phyloP scores from a whole-genome alignment of 2,329 filamentous ascomycete genomes.

The Colletotrichum sp. region DNA sequence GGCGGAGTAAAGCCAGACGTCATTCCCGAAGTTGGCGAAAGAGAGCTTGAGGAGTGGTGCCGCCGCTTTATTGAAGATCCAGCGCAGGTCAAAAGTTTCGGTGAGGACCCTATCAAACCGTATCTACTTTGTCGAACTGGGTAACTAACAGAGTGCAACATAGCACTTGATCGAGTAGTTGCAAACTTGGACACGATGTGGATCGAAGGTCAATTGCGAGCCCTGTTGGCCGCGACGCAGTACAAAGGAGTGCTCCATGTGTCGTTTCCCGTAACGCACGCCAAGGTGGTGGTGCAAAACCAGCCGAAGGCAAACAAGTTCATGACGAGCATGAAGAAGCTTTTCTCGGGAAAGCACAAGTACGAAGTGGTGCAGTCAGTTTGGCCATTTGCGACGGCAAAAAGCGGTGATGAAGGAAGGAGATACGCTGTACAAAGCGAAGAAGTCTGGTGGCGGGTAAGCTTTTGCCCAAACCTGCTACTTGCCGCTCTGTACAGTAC shows the following conservation, averaged over 20 bases:
- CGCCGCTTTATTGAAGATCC: constrained; percentile 51
- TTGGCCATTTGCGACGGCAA: constrained; percentile 61
- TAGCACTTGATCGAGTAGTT: constrained; percentile 53
- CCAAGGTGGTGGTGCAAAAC: constrained; percentile 52
- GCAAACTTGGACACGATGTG: constrained; percentile 60
- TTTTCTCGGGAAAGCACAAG: constrained; percentile 58
- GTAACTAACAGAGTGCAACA: not conserved
- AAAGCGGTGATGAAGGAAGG: constrained; percentile 47
- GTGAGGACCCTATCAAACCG: not conserved
- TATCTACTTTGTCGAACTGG: not conserved
- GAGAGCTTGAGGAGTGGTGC: constrained; percentile 55
- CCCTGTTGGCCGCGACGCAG: constrained; percentile 51
- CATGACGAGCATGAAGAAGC: constrained; percentile 54
- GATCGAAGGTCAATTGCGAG: constrained; percentile 59
- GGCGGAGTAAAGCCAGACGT: constrained; percentile 48
- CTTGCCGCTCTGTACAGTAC: not conserved
- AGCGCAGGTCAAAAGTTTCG: constrained; percentile 52
- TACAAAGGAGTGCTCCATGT: constrained; percentile 57
- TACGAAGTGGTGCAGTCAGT: constrained; percentile 62
- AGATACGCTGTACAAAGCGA: constrained; percentile 59
- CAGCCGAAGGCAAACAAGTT: constrained; percentile 60
- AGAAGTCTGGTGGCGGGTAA: constrained; percentile 56
- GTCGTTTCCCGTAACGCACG: constrained; percentile 55
- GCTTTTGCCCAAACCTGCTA: not conserved
- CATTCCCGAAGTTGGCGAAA: constrained; percentile 47